Percentiles rank a stretch among this genome's conserved stretches.
Evolutionary conservation across 345 rosid species (phyloP).

Genomic region (Eucalyptus camaldulensis): DNA sequence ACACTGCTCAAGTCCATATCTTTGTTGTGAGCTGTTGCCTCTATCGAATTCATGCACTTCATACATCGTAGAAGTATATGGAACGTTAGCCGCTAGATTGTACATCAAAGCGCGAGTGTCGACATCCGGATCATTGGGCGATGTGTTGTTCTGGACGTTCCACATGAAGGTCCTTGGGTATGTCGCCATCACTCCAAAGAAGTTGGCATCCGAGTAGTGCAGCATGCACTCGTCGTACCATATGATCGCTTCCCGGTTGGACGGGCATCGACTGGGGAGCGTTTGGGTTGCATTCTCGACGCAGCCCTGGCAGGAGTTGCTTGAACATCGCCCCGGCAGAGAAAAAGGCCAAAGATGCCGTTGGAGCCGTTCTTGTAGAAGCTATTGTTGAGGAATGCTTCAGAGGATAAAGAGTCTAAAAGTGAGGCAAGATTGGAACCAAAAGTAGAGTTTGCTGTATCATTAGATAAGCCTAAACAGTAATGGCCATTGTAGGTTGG

Average conservation of each 20-base stretch:
- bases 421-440: neutral
- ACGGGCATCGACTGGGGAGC: neutral
- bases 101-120: neutral
- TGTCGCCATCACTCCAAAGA: neutral
- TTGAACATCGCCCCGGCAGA: conserved; percentile 20
- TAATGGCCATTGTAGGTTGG: neutral
- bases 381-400: neutral
- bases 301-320: conserved; percentile 1
- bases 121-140: neutral
- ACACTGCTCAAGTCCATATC: conserved; percentile 23
- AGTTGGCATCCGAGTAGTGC: neutral
- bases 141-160: neutral
- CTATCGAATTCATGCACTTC: neutral
- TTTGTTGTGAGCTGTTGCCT: neutral
- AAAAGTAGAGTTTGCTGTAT: neutral
- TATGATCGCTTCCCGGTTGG: neutral
- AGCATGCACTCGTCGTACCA: neutral
- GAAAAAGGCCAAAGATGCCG: conserved; percentile 8
- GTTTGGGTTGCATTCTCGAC: neutral
- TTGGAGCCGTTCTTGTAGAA: neutral
- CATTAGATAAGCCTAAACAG: neutral
- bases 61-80: neutral
- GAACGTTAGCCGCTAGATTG: neutral
- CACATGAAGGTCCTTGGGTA: neutral
- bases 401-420: neutral